Conservation (phyloP, 1,139 yeast species). For the Geotrichum macrosporum region DNA sequence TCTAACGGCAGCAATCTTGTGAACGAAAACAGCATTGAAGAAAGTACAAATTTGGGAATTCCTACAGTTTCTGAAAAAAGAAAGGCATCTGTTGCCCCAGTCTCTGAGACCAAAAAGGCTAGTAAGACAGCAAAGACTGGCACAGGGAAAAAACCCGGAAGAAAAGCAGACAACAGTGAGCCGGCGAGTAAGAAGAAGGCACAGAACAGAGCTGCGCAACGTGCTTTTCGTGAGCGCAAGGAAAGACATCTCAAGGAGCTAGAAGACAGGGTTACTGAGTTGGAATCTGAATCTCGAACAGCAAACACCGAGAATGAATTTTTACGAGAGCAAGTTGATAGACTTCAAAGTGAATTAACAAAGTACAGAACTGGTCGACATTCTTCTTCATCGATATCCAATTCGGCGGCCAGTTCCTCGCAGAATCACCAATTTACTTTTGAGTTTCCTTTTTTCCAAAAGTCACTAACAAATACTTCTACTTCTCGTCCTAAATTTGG, state of each 20-base stretch:
- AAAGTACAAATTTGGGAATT: neutral
- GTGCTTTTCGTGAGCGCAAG: slow-evolving; percentile 93
- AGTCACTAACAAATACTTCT: neutral
- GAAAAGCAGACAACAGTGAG: slow-evolving; percentile 74
- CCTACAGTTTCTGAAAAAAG: slow-evolving; percentile 11
- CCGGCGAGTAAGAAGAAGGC: slow-evolving; percentile 88
- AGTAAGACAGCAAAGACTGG: slow-evolving; percentile 4
- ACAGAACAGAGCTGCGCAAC: slow-evolving; percentile 94
- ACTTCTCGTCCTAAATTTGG: neutral
- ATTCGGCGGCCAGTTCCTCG: slow-evolving; percentile 3
- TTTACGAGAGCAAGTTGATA: slow-evolving; percentile 67
- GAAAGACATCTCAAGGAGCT: slow-evolving; percentile 81
- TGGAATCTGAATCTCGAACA: slow-evolving; percentile 66
- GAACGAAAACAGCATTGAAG: neutral
- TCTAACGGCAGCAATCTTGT: neutral
- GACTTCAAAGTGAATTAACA: slow-evolving; percentile 66
- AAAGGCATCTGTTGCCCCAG: slow-evolving; percentile 12
- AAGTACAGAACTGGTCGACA: slow-evolving; percentile 41
- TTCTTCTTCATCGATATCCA: neutral
- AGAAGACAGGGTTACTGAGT: slow-evolving; percentile 65
- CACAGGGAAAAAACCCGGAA: slow-evolving; percentile 47
- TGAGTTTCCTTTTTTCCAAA: slow-evolving; percentile 42
- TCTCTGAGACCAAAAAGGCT: neutral
- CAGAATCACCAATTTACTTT: slow-evolving; percentile 31
- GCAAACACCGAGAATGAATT: slow-evolving; percentile 68